A percentile compares a stretch with the other conserved stretches of the same genome.
These are phyloP conservation scores for Hymenoscyphus fraxineus DNA, from an alignment of 2,329 filamentous ascomycete genomes.

Conservation along the genomic window DNA sequence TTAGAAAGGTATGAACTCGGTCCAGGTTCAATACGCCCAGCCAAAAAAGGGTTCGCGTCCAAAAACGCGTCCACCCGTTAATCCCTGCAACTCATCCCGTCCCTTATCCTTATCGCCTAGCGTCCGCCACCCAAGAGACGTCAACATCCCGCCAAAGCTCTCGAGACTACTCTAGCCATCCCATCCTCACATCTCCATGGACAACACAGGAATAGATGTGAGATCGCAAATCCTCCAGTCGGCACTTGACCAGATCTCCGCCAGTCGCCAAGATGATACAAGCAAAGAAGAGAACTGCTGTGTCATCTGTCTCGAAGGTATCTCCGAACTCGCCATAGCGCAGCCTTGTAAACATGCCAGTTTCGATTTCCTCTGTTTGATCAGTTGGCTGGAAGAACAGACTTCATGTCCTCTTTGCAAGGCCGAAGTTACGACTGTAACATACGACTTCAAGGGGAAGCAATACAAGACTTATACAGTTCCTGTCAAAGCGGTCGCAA, in stretches of 20 bases:
- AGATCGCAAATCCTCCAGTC: conserved; percentile 42
- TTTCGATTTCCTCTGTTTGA: conserved; percentile 82
- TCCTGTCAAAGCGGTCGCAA: conserved; percentile 30
- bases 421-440: conserved; percentile 51
- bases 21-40: neutral
- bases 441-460: conserved; percentile 57
- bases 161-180: neutral
- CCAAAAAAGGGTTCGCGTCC: conserved; percentile 5
- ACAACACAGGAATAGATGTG: conserved; percentile 39
- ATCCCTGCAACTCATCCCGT: neutral
- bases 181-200: conserved; percentile 24
- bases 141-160: neutral
- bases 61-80: neutral
- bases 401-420: conserved; percentile 79
- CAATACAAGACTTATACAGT: conserved; percentile 57
- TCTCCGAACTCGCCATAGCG: conserved; percentile 69
- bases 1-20: neutral
- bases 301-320: conserved; percentile 79
- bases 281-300: conserved; percentile 52
- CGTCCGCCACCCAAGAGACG: neutral
- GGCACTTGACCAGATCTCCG: conserved; percentile 41
- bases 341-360: conserved; percentile 73
- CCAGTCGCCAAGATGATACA: conserved; percentile 27
- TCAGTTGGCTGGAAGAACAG: conserved; percentile 74
- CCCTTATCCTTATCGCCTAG: conserved; percentile 10